phyloP scores from a whole-genome alignment of 2,329 filamentous ascomycete genomes.

The Fusarium poae region DNA sequence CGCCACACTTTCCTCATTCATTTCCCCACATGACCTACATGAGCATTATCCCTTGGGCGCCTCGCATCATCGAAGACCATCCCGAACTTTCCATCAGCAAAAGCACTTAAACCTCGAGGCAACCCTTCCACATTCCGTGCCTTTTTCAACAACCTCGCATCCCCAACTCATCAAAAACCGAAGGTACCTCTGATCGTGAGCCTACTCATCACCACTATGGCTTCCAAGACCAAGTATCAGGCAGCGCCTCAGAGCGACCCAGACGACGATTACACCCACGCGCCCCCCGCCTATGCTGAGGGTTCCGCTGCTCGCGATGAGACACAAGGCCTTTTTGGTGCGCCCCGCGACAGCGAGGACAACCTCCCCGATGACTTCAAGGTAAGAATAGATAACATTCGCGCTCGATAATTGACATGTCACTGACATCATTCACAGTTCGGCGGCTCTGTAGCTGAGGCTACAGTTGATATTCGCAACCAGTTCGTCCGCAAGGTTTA shows the following conservation, averaged over 20 bases:
- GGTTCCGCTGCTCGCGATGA: conserved; percentile 68
- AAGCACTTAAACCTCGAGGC: conserved; percentile 20
- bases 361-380: conserved; percentile 98
- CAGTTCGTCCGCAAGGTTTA: conserved; percentile 98
- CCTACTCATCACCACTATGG: conserved; percentile 63
- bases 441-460: conserved; percentile 92
- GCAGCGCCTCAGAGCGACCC: conserved; percentile 89
- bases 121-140: conserved; percentile 1
- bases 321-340: conserved; percentile 71
- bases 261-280: conserved; percentile 81
- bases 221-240: conserved; percentile 83
- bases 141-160: not conserved
- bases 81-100: conserved; percentile 36
- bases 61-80: conserved; percentile 44
- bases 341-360: conserved; percentile 84
- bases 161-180: not conserved
- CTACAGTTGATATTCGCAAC: conserved; percentile 94
- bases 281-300: conserved; percentile 82
- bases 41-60: conserved; percentile 23
- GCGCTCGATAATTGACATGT: not conserved
- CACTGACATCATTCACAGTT: conserved; percentile 67
- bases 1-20: conserved; percentile 36
- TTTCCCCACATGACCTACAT: conserved; percentile 45
- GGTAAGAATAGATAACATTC: conserved; percentile 57
- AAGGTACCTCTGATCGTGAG: not conserved